phyloP scores from a whole-genome alignment of 306 rosid species.

The Carpinus fangiana region DNA sequence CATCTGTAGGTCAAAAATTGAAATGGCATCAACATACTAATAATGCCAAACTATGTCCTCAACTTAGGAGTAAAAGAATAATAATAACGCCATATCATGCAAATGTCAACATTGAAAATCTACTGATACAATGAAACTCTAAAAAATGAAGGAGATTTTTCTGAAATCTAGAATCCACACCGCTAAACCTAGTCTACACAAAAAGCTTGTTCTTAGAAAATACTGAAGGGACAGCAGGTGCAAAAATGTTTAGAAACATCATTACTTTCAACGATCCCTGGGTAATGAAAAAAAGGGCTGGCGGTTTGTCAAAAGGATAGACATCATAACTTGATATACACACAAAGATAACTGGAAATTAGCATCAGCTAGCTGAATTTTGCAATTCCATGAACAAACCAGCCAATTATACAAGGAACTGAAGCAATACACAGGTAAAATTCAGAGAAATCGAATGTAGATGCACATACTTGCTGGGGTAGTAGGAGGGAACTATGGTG shows the following conservation, averaged over 20 bases:
- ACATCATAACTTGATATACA: neutral
- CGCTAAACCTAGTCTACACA: neutral
- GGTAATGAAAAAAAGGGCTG: neutral
- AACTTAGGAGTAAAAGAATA: neutral
- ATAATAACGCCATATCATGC: neutral
- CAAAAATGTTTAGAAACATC: neutral
- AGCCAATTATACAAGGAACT: constrained; percentile 15
- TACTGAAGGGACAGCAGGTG: neutral
- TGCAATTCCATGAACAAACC: neutral
- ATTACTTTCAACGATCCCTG: neutral
- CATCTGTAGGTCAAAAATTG: constrained; percentile 37
- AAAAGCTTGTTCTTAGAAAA: neutral
- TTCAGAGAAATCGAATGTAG: constrained; percentile 14
- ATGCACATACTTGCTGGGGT: constrained; percentile 63
- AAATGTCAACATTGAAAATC: constrained; percentile 1
- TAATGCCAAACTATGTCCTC: neutral
- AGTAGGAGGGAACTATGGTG: constrained; percentile 63
- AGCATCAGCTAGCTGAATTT: neutral
- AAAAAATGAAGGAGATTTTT: neutral
- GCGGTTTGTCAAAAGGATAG: neutral
- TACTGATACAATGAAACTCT: constrained; percentile 1
- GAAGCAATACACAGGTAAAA: constrained; percentile 23
- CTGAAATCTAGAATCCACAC: neutral
- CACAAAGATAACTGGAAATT: neutral
- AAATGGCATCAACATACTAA: neutral